phyloP scores from a whole-genome alignment of 805 yeast species.

The Starmerella apicola region DNA sequence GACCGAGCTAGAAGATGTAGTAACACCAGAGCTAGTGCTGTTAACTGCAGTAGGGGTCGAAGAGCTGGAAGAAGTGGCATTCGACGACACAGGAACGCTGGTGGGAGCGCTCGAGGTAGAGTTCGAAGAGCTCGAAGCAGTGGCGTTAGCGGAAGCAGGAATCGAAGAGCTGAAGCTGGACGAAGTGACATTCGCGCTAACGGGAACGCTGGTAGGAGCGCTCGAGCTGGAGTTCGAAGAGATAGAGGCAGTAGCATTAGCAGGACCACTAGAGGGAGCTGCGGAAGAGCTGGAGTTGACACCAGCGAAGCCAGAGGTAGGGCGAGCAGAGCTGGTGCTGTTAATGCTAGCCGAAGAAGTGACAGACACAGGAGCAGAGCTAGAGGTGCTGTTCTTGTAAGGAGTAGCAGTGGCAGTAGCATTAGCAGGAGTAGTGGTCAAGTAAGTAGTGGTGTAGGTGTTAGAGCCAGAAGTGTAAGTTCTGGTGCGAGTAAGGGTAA shows the following conservation, averaged over 20 bases:
- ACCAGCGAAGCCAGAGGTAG: neutral
- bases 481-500: constrained; percentile 7
- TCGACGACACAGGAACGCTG: neutral
- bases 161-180: neutral
- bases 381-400: neutral
- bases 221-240: neutral
- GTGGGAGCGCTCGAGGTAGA: neutral
- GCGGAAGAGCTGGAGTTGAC: neutral
- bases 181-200: neutral
- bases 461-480: constrained; percentile 16
- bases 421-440: constrained; percentile 6
- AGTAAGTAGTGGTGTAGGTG: constrained; percentile 11
- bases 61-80: constrained; percentile 1
- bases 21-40: neutral
- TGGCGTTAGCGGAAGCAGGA: constrained; percentile 1
- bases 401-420: neutral
- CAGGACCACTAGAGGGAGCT: neutral
- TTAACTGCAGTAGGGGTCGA: neutral
- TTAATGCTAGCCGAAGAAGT: neutral
- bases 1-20: neutral
- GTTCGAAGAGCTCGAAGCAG: constrained; percentile 1
- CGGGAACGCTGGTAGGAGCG: neutral
- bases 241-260: neutral
- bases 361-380: neutral
- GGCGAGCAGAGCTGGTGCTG: neutral